Percentiles rank a stretch among this genome's conserved stretches.
These are phyloP conservation scores for Trichoderma reesei DNA, from an alignment of 495 filamentous ascomycete genomes.

Conservation along the genomic window DNA sequence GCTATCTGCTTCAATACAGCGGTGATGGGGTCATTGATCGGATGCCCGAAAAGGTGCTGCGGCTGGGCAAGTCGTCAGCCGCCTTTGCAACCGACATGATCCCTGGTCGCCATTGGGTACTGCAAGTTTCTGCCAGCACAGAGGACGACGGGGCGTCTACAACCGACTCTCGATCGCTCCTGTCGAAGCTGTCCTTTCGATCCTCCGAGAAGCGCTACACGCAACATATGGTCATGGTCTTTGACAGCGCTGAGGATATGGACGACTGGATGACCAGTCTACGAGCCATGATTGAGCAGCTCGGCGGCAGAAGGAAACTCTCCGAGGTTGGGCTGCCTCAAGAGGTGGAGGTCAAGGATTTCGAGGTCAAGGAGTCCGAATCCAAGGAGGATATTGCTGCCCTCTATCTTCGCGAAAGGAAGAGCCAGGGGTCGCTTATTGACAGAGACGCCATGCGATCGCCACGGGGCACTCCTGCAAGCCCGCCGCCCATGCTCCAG, in stretches of 20 bases:
- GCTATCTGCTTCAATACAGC: constrained; percentile 80
- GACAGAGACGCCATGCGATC: constrained; percentile 41
- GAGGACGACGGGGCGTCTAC: constrained; percentile 49
- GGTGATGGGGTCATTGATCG: constrained; percentile 72
- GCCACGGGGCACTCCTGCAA: constrained; percentile 25
- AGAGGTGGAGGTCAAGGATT: constrained; percentile 17
- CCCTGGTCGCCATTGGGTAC: constrained; percentile 82
- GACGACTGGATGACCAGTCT: constrained; percentile 67
- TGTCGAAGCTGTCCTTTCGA: constrained; percentile 63
- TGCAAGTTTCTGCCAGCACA: constrained; percentile 74
- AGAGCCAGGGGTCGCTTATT: constrained; percentile 41
- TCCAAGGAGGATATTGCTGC: constrained; percentile 9
- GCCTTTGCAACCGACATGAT: constrained; percentile 92
- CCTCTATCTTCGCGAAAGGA: constrained; percentile 33
- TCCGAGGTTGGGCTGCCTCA: constrained; percentile 47
- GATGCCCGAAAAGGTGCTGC: constrained; percentile 77
- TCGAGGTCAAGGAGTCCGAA: background rate
- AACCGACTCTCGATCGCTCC: constrained; percentile 49
- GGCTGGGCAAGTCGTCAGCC: constrained; percentile 73
- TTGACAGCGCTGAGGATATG: constrained; percentile 75
- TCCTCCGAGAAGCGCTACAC: constrained; percentile 48
- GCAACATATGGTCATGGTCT: constrained; percentile 66
- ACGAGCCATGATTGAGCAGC: constrained; percentile 55
- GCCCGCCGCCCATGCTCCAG: constrained; percentile 21
- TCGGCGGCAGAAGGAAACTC: constrained; percentile 57